Base-by-base conservation (phyloP, 306 rosid genomes). In the Crataegus laevigata region DNA sequence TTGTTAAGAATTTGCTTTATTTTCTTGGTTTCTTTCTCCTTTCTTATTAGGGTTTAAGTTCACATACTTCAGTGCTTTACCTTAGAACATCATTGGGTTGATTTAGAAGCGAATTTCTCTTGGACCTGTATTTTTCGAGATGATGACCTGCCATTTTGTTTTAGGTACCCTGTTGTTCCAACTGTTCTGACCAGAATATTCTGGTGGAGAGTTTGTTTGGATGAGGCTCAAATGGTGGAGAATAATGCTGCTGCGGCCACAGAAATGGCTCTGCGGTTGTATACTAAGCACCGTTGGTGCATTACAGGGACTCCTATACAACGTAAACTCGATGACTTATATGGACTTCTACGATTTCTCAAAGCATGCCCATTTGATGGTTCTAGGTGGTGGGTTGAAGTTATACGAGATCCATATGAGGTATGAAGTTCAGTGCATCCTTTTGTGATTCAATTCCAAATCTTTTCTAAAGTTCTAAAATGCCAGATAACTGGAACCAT, bases 161-260 rank as follows among this genome's bases (percentile, higher is more conserved):
- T 74, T 74, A 91, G 98, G 84, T 94, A 90, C 82, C 98, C 96
- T 51, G 96, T 94, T 79, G 76, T 89, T 81, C 98, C 98, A 76
- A 94, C 97, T 66, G 84, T 78, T 72, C 96, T 94, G 73, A 94
- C 98, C 59, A 91, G 96, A 88, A 89, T 91, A 85, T 87, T 81
- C 79, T 94, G 98, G 97, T 94, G 98, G 97, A 90, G 98, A 83
- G 79, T 94, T 82, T 94, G 98, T 84, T 83, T 94, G 86, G 98
- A 94, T 81, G 98, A 94, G 91, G 96, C 91, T 77, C 98, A 94
- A 81, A 94, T 94, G 98, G 98, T 94, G 67, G 98, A 94, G 89
- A 87, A 91, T 76, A 94, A 86, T 89, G 85, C 86, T 66, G 71
- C 91, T 36, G 89, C 96, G 63, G 90, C 96, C 75, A 89, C 96